Percentiles rank a stretch among this genome's conserved stretches.
Conservation (phyloP, 176 grass and related monocot species). For the Melocanna baccifera region DNA sequence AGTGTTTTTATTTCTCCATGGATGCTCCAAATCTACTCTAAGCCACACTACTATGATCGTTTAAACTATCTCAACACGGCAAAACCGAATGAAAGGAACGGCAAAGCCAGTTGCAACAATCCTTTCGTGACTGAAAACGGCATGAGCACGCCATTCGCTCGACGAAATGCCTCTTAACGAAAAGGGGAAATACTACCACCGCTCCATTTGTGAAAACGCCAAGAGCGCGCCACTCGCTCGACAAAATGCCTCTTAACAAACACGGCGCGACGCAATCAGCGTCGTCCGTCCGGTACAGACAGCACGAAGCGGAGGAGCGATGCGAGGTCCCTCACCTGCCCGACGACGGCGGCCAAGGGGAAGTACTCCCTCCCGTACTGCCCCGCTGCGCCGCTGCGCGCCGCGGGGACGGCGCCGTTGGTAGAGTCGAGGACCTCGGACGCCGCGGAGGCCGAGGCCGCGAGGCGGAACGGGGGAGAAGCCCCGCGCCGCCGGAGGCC, state of each 20-base stretch:
- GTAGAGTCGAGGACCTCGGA: constrained; percentile 56
- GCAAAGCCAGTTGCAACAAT: neutral
- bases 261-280: neutral
- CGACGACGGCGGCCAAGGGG: constrained; percentile 82
- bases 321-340: constrained; percentile 50
- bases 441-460: constrained; percentile 41
- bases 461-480: constrained; percentile 27
- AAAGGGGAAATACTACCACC: neutral
- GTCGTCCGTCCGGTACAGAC: neutral
- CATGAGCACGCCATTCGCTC: neutral
- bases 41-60: neutral
- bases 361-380: constrained; percentile 87
- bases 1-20: neutral
- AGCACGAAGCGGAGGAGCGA: neutral
- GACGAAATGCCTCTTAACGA: constrained; percentile 4
- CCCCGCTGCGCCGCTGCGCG: neutral
- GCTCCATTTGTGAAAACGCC: neutral
- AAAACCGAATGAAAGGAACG: neutral
- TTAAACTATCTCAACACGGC: neutral
- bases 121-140: neutral
- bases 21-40: neutral
- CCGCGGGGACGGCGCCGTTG: constrained; percentile 57
- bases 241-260: neutral
- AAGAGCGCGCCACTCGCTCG: neutral
- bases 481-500: neutral